Evolutionary conservation across 2,329 filamentous ascomycete species (phyloP).

Genomic region (Trichothecium roseum): DNA sequence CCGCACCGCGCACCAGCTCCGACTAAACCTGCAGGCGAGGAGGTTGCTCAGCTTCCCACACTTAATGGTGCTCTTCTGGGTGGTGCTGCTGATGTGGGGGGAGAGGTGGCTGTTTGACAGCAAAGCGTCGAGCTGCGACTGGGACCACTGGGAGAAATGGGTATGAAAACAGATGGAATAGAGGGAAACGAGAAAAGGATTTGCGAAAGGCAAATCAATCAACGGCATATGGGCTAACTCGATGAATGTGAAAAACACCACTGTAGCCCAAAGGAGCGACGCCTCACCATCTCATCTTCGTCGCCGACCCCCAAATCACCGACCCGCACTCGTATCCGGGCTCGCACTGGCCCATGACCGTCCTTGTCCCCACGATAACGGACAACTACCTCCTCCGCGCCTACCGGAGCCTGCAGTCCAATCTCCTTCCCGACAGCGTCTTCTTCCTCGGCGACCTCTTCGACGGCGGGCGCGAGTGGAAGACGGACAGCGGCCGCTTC

Average conservation of each 20-base stretch:
- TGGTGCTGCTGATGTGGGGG: conserved; percentile 70
- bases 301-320: conserved; percentile 86
- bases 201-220: too few relatives aligned
- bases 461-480: conserved; percentile 93
- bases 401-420: conserved; percentile 66
- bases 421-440: conserved; percentile 73
- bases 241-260: conserved; percentile 7
- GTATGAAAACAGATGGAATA: too few relatives aligned
- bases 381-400: conserved; percentile 83
- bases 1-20: conserved; percentile 13
- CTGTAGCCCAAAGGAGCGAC: conserved; percentile 61
- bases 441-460: conserved; percentile 93
- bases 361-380: conserved; percentile 52
- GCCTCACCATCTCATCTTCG: conserved; percentile 74
- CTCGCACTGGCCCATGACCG: conserved; percentile 50
- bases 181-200: too few relatives aligned
- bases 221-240: too few relatives aligned
- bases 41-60: conserved; percentile 55
- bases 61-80: conserved; percentile 62
- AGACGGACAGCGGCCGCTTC: conserved; percentile 52
- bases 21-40: conserved; percentile 34
- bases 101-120: conserved; percentile 70
- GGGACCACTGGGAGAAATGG: conserved; percentile 90
- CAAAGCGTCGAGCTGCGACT: conserved; percentile 62
- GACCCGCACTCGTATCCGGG: conserved; percentile 93